phyloP scores from a whole-genome alignment of 108 stramenopile species.

The Pseudonitzschia pungens region DNA sequence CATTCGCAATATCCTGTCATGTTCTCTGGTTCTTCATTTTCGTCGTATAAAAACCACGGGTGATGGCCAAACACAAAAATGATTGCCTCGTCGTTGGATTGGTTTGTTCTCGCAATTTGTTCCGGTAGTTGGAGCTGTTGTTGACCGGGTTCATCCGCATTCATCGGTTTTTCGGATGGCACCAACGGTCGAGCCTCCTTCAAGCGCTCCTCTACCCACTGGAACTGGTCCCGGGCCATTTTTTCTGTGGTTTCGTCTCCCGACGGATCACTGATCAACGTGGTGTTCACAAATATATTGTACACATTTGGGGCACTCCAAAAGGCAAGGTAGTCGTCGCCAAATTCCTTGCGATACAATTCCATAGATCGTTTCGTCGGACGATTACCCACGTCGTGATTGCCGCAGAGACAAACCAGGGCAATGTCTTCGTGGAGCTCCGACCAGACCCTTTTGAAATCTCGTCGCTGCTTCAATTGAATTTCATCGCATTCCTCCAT shows the following conservation, averaged over 20 bases:
- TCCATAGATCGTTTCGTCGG: constrained; percentile 61
- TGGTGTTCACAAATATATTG: constrained; percentile 71
- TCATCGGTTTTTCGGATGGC: background rate
- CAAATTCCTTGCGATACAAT: constrained; percentile 57
- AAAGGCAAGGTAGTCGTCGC: constrained; percentile 74
- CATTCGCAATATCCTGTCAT: constrained; percentile 6
- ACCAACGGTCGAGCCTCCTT: constrained; percentile 32
- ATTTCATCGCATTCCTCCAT: constrained; percentile 60
- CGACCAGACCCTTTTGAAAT: constrained; percentile 56
- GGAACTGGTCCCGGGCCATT: constrained; percentile 50
- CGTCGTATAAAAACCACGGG: constrained; percentile 72
- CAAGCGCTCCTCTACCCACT: constrained; percentile 62
- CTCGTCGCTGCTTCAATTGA: constrained; percentile 59
- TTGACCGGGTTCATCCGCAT: background rate
- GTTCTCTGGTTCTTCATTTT: constrained; percentile 50
- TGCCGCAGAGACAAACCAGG: constrained; percentile 81
- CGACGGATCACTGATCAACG: constrained; percentile 46
- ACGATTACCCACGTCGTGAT: constrained; percentile 79
- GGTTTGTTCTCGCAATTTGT: constrained; percentile 12
- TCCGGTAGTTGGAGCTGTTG: background rate
- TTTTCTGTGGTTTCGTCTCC: constrained; percentile 30
- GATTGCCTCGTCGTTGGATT: constrained; percentile 25
- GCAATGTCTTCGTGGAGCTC: constrained; percentile 67
- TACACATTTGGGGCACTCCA: constrained; percentile 61
- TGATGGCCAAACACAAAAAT: constrained; percentile 76